Base-by-base conservation (phyloP, 192 early-diverging fungal species). In the Helicostylum pulchrum region DNA sequence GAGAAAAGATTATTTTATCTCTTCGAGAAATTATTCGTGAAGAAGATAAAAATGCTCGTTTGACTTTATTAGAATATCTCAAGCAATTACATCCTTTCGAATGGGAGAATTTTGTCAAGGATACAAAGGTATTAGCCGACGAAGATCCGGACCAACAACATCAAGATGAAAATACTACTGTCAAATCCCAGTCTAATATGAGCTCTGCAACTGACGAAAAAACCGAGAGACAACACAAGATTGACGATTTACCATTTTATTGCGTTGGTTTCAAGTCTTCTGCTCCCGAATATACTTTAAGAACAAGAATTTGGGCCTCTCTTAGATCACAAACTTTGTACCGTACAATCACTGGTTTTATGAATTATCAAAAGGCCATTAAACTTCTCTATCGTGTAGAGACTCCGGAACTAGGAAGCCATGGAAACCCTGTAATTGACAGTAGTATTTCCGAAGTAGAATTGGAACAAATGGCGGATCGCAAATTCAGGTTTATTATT, bases 61-160 rank as follows among this genome's bases (percentile, higher is more conserved):
- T 94, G 10, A 94, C 90, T 8, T 67, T 92, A 34, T 77, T 94
- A 32, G 92, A 94, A 72, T 93, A 92, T 53, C 71, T 90, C 43
- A 88, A 92, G 69, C 85, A 88, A 11, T 77, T 90, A 43, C 88
- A 92, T 62, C 78, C 88, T 2, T 84, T 86, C 49, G 92, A 94
- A 74, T 94, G 92, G 92, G 88, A 91, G 47, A 94, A 94, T 76
- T 94, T 93, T 78, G 92, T 92, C 56, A 86, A 90, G 70, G 92
- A 94, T 50, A 90, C 87, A 59, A 91, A 90, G 76, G 84, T 87
- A 9, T 53, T 92, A 67, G 89, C 86, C 1, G 88, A 92, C 64
- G 88, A 92, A 51, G 58, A 61, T 9, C 12, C 59, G 75, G 61
- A 78, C 51, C 32, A 66, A 56, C 21, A 19, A 39, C 20, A 59